Base-by-base conservation (phyloP, 192 early-diverging fungal genomes). In the Entomortierella beljakovae region DNA sequence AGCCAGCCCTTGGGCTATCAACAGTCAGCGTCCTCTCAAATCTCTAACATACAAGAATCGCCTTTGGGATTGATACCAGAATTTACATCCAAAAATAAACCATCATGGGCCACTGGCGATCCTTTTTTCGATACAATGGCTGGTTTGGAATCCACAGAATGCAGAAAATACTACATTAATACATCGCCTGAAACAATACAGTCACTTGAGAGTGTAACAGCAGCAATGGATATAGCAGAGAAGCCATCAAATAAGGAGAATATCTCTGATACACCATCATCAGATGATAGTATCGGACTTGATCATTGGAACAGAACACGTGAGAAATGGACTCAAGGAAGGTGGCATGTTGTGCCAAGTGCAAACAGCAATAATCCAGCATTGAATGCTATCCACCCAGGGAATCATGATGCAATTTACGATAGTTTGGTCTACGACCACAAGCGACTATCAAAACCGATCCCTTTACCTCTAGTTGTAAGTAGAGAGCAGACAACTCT, bases 301-400 rank as follows among this genome's bases (percentile, higher is more conserved):
- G 79, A 81, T 25, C 74, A 80, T 54, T 88, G 87, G 87, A 81
- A 84, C 56, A 61, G 49, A 33, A 80, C 75, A n/a, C 63, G 87
- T 18, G 80, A 83, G 32, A 49, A 71, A 49, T 88, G 87, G 87
- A 88, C 81, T 1, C 38, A 66, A 31, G 80, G 51, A 54, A 40
- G 57, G 20, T 68, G 56, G 65, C 73, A 53, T 31, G 59, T 58
- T 15, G 61, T 74, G 7, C 65, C 58, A 54, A 81, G 68, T 25
- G 55, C 61, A 33, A 79, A 68, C 26, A 76, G 57, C 54, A 57
- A 68, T 52, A 81, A 81, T 33, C 80, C 71, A 9, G 80, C 76
- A 6, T 42, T 76, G 37, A 66, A 51, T 34, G 62, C 80, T 28
- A 62, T 76, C 23, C 50, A 70, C 13, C 70, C 74, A 22, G 56